A percentile compares a stretch with the other conserved stretches of the same genome.
phyloP scores from a whole-genome alignment of 805 yeast species.

The Sugiyamaella chiloensis region DNA sequence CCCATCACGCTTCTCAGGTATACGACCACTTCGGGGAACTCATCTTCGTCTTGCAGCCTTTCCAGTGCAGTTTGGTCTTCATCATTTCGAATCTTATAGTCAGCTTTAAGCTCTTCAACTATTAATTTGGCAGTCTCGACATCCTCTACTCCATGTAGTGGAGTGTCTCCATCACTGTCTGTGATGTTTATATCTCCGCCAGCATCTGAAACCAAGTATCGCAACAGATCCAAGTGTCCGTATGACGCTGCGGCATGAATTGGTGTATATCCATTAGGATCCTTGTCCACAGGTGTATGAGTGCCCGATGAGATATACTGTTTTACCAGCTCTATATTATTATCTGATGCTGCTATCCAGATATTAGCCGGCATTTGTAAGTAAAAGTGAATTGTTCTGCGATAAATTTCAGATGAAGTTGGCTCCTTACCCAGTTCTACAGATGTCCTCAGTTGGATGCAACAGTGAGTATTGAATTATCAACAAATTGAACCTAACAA shows the following conservation, averaged over 20 bases:
- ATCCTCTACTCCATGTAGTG: conserved; percentile 86
- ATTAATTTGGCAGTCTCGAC: conserved; percentile 59
- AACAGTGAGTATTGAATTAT: too few species aligned
- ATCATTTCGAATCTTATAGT: conserved; percentile 56
- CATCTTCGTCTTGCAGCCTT: conserved; percentile 79
- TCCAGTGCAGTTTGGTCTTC: conserved; percentile 75
- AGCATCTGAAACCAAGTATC: conserved; percentile 45
- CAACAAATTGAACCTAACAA: too few species aligned
- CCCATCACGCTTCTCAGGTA: conserved; percentile 53
- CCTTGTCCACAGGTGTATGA: conserved; percentile 67
- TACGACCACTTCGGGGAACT: conserved; percentile 70
- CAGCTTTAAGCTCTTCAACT: conserved; percentile 67
- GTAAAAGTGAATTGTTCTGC: background rate
- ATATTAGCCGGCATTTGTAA: conserved; percentile 50
- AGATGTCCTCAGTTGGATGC: too few species aligned
- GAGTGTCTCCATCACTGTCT: conserved; percentile 92
- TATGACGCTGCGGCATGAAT: conserved; percentile 97
- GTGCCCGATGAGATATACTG: conserved; percentile 48
- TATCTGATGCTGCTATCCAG: conserved; percentile 96
- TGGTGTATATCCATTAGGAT: conserved; percentile 94
- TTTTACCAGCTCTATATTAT: conserved; percentile 58
- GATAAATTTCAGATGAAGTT: background rate
- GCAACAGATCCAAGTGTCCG: conserved; percentile 68
- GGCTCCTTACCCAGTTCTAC: too few species aligned
- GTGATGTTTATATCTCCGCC: conserved; percentile 81